Conservation (phyloP, 139 green algal species). For the Choricystis sp. region DNA sequence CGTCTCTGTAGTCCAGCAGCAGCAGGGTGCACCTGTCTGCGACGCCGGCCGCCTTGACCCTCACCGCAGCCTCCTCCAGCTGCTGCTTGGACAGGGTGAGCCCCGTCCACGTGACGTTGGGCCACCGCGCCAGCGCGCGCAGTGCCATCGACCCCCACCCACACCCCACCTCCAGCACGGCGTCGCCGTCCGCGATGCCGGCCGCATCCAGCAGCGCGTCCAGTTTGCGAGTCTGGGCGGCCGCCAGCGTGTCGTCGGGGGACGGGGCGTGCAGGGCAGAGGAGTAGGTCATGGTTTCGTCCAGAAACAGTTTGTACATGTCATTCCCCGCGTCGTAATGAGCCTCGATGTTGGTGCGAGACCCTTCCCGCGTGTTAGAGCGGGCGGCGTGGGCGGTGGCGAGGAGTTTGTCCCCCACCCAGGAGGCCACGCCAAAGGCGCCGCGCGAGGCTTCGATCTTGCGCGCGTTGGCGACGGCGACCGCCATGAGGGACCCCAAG, state of each 20-base stretch:
- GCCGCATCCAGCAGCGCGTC: constrained; percentile 57
- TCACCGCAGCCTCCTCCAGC: constrained; percentile 57
- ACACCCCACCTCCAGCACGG: constrained; percentile 93
- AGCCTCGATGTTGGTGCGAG: constrained; percentile 81
- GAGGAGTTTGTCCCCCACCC: constrained; percentile 60
- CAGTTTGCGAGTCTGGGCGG: constrained; percentile 67
- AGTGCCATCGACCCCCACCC: constrained; percentile 92
- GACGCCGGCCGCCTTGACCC: constrained; percentile 66
- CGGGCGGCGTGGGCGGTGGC: constrained; percentile 48
- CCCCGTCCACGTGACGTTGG: constrained; percentile 44
- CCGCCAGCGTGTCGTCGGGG: not conserved
- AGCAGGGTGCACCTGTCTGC: constrained; percentile 58
- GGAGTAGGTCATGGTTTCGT: constrained; percentile 88
- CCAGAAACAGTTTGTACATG: constrained; percentile 86
- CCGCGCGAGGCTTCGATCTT: constrained; percentile 32
- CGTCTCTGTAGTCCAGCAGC: constrained; percentile 80
- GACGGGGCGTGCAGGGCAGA: constrained; percentile 58
- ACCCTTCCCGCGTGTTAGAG: constrained; percentile 64
- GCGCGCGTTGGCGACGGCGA: constrained; percentile 41
- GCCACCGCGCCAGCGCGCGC: constrained; percentile 28
- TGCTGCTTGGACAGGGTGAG: constrained; percentile 86
- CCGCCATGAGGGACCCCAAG: constrained; percentile 48
- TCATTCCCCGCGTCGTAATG: constrained; percentile 95
- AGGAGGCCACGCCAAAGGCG: constrained; percentile 57
- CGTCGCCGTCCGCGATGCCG: constrained; percentile 27